Conservation (phyloP, 805 yeast genomes). For the Starmerella khaoyaiensis region DNA sequence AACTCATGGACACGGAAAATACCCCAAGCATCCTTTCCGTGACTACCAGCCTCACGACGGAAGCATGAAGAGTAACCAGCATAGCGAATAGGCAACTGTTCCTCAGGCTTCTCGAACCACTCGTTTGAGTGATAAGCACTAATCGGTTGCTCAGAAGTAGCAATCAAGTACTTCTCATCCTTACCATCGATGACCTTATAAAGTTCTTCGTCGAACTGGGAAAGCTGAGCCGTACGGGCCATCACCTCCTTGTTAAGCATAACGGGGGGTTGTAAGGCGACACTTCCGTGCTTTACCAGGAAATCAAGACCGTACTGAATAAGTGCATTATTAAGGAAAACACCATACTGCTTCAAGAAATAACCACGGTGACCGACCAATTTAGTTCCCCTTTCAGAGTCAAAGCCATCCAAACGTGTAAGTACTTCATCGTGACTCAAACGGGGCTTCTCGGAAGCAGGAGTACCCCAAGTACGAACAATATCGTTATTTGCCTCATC, state of each 20-base stretch:
- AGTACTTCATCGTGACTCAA: conserved; percentile 93
- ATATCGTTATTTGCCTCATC: conserved; percentile 87
- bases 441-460: conserved; percentile 52
- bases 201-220: conserved; percentile 94
- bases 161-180: conserved; percentile 94
- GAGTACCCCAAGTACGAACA: conserved; percentile 69
- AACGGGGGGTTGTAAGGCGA: conserved; percentile 93
- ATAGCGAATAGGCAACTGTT: conserved; percentile 90
- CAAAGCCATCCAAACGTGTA: conserved; percentile 91
- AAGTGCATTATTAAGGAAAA: conserved; percentile 92
- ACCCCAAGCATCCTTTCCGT: conserved; percentile 99
- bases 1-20: conserved; percentile 97
- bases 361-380: conserved; percentile 98
- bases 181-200: conserved; percentile 95
- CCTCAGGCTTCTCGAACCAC: conserved; percentile 96
- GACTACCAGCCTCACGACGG: conserved; percentile 99
- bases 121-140: conserved; percentile 94
- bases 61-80: conserved; percentile 98
- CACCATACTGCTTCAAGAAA: conserved; percentile 89
- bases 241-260: conserved; percentile 99
- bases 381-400: conserved; percentile 97
- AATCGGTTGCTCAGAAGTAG: conserved; percentile 98
- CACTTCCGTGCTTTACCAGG: conserved; percentile 64
- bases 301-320: conserved; percentile 89
- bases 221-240: conserved; percentile 98